A percentile compares a stretch with the other conserved stretches of the same genome.
These are phyloP conservation scores for Sclerotinia nivalis DNA, from an alignment of 2,329 filamentous ascomycete species.

Conservation along the genomic window DNA sequence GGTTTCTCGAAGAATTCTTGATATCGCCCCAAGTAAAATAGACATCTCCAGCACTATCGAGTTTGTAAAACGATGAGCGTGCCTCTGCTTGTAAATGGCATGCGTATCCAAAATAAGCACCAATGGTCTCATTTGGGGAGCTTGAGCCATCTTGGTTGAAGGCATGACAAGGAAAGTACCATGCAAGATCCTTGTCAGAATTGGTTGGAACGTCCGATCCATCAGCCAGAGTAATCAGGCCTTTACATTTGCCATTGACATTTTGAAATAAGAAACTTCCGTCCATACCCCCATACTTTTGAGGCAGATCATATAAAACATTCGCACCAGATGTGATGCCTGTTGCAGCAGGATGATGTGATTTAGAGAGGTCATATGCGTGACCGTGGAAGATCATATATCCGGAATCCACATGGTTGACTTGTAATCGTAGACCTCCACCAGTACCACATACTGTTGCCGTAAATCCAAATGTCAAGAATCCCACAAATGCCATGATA, in stretches of 20 bases:
- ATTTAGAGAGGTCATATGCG: slow-evolving; percentile 79
- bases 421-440: slow-evolving; percentile 68
- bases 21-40: slow-evolving; percentile 97
- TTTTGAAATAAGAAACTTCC: slow-evolving; percentile 98
- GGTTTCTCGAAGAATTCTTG: slow-evolving; percentile 81
- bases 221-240: slow-evolving; percentile 70
- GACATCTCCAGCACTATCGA: slow-evolving; percentile 76
- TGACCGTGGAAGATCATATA: slow-evolving; percentile 97
- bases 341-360: slow-evolving; percentile 75
- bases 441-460: slow-evolving; percentile 78
- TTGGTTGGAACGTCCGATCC: slow-evolving; percentile 80
- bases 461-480: slow-evolving; percentile 95
- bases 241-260: slow-evolving; percentile 96
- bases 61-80: slow-evolving; percentile 73
- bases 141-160: slow-evolving; percentile 94
- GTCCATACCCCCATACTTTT: slow-evolving; percentile 83
- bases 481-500: slow-evolving; percentile 88
- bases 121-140: slow-evolving; percentile 69
- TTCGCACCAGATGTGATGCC: slow-evolving; percentile 76
- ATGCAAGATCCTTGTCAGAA: slow-evolving; percentile 71
- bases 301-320: slow-evolving; percentile 81
- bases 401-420: slow-evolving; percentile 77
- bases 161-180: slow-evolving; percentile 93
- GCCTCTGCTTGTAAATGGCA: slow-evolving; percentile 78
- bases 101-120: slow-evolving; percentile 79